These are phyloP conservation scores for Erysiphe pulchra DNA, from an alignment of 2,329 filamentous ascomycete species.

Conservation along the genomic window DNA sequence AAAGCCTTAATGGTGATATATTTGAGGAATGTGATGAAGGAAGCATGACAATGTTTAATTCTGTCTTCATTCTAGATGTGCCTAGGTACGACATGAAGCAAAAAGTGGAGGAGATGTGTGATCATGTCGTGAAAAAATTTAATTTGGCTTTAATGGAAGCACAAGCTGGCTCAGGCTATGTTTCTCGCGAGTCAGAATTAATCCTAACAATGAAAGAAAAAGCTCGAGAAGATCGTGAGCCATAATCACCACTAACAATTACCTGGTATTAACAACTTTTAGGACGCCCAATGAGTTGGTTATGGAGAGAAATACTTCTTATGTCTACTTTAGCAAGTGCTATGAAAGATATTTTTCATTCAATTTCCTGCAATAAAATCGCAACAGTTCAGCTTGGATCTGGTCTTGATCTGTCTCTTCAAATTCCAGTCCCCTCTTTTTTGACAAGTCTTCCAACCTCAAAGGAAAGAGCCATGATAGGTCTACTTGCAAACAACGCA, in stretches of 20 bases:
- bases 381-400: conserved; percentile 45
- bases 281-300: conserved; percentile 25
- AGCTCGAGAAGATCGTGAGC: conserved; percentile 35
- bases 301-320: conserved; percentile 47
- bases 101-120: conserved; percentile 55
- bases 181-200: conserved; percentile 70
- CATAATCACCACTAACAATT: not conserved
- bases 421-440: conserved; percentile 40
- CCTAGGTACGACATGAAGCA: conserved; percentile 52
- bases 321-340: conserved; percentile 59
- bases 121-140: conserved; percentile 74
- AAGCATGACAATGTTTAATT: conserved; percentile 84
- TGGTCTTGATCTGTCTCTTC: conserved; percentile 32
- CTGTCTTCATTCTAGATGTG: conserved; percentile 76
- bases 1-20: conserved; percentile 8
- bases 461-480: conserved; percentile 41
- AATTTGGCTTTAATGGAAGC: conserved; percentile 83
- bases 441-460: conserved; percentile 44
- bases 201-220: conserved; percentile 65
- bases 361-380: conserved; percentile 64
- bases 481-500: conserved; percentile 69
- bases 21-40: conserved; percentile 8
- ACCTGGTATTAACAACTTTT: not conserved
- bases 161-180: conserved; percentile 70
- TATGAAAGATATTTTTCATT: conserved; percentile 57